Percentiles rank a stretch among this genome's conserved stretches.
Conservation (phyloP, 805 yeast species). For the Kodamaea kaohsiungensis region DNA sequence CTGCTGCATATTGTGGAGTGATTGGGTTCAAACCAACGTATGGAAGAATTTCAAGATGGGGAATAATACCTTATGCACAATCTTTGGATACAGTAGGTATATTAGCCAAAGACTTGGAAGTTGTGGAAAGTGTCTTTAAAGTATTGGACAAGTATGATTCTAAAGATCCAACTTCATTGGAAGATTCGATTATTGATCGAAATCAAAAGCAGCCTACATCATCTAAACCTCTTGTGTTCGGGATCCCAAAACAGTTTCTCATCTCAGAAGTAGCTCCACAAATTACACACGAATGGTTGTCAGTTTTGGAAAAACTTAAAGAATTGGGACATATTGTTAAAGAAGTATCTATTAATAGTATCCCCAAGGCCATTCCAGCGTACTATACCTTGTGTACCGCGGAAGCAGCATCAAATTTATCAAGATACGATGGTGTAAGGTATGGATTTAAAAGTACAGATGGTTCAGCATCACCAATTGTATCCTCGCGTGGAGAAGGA, state of each 20-base stretch:
- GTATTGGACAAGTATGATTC: conserved; percentile 62
- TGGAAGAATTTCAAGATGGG: conserved; percentile 90
- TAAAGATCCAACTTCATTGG: conserved; percentile 77
- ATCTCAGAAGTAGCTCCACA: conserved; percentile 53
- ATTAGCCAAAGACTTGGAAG: conserved; percentile 50
- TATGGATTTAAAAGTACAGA: conserved; percentile 57
- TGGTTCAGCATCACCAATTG: conserved; percentile 12
- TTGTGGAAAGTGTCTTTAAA: conserved; percentile 50
- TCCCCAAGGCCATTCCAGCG: conserved; percentile 67
- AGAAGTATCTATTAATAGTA: conserved; percentile 69
- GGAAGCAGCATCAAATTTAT: conserved; percentile 90
- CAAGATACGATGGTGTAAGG: conserved; percentile 88
- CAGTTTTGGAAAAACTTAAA: conserved; percentile 45
- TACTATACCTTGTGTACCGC: conserved; percentile 90
- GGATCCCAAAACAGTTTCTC: conserved; percentile 70
- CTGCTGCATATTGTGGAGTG: conserved; percentile 84
- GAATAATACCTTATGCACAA: conserved; percentile 91
- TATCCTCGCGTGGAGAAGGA: conserved; percentile 58
- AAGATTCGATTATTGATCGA: conserved; percentile 1
- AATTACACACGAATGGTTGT: conserved; percentile 49
- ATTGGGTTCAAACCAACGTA: conserved; percentile 92
- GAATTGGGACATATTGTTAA: conserved; percentile 53
- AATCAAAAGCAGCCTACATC: background rate
- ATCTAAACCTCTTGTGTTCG: conserved; percentile 48
- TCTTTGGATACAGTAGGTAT: conserved; percentile 94